Percentiles rank a stretch among this genome's conserved stretches.
phyloP scores from a whole-genome alignment of 192 early-diverging fungal species.

The Obelidium mucronatum region DNA sequence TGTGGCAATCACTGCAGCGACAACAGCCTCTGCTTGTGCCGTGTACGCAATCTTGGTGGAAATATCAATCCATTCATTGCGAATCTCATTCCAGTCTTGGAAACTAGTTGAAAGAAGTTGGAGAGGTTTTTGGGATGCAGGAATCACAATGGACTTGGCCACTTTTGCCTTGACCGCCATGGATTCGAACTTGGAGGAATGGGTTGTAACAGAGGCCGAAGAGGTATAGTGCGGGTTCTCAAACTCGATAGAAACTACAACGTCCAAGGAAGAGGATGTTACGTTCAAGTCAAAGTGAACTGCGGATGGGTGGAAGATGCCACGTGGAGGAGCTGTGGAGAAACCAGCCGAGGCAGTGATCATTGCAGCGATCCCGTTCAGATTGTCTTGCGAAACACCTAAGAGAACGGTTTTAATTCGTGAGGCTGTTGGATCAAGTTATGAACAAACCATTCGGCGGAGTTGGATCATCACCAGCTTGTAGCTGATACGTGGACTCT shows the following conservation, averaged over 20 bases:
- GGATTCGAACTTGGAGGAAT: neutral
- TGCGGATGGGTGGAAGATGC: constrained; percentile 5
- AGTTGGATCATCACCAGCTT: constrained; percentile 21
- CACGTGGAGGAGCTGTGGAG: constrained; percentile 6
- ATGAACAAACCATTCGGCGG: constrained; percentile 12
- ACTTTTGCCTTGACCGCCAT: constrained; percentile 29
- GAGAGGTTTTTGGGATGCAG: neutral
- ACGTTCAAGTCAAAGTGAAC: constrained; percentile 14
- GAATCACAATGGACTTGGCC: constrained; percentile 14
- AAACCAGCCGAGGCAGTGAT: constrained; percentile 20
- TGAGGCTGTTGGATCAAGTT: neutral
- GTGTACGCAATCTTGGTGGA: constrained; percentile 1
- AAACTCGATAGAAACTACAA: constrained; percentile 8
- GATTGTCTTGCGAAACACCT: constrained; percentile 15
- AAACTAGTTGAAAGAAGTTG: constrained; percentile 15
- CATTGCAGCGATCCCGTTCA: constrained; percentile 15
- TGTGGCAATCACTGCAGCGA: constrained; percentile 9
- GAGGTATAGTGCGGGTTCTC: constrained; percentile 4
- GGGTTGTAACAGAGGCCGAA: neutral
- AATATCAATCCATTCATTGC: constrained; percentile 13
- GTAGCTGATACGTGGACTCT: neutral
- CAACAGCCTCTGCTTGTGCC: constrained; percentile 21
- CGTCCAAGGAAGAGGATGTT: neutral
- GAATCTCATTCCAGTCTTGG: constrained; percentile 18
- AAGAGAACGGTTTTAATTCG: neutral